Evolutionary conservation across 2,329 filamentous ascomycete genomes (phyloP).

Genomic region (Hirsutella rhossiliensis): DNA sequence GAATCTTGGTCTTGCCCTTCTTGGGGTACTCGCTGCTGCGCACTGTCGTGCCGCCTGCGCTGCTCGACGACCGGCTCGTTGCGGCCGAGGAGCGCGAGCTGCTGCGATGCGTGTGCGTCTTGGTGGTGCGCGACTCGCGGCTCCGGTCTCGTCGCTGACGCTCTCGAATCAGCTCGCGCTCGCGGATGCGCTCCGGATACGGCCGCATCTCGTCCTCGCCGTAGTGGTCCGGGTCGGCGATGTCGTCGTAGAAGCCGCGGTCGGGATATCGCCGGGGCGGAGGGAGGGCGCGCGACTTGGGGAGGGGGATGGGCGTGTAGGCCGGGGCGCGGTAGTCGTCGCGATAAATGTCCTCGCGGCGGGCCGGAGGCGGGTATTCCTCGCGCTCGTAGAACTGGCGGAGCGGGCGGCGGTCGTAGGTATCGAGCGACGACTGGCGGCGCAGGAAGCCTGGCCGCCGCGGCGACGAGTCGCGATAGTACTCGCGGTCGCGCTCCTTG

Average conservation of each 20-base stretch:
- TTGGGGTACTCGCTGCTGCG: conserved; percentile 57
- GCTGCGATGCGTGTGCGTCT: conserved; percentile 24
- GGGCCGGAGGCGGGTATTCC: conserved; percentile 49
- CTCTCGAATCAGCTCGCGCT: conserved; percentile 45
- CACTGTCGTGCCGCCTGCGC: conserved; percentile 36
- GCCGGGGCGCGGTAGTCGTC: conserved; percentile 33
- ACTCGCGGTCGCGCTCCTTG: conserved; percentile 40
- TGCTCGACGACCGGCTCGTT: conserved; percentile 32
- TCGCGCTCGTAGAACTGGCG: conserved; percentile 40
- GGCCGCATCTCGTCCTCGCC: conserved; percentile 62
- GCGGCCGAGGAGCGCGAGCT: conserved; percentile 32
- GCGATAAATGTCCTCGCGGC: conserved; percentile 33
- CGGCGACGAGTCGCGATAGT: conserved; percentile 33
- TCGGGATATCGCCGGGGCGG: conserved; percentile 45
- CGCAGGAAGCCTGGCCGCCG: conserved; percentile 58
- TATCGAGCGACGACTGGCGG: conserved; percentile 81
- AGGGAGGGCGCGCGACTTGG: conserved; percentile 47
- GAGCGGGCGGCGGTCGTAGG: conserved; percentile 65
- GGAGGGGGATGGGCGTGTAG: conserved; percentile 55
- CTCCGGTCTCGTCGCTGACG: conserved; percentile 31
- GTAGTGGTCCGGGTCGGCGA: conserved; percentile 54
- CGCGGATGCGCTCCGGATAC: conserved; percentile 45
- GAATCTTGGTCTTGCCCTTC: conserved; percentile 84
- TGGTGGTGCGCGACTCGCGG: conserved; percentile 26
- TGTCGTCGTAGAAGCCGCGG: conserved; percentile 50